Percentiles rank a stretch among this genome's conserved stretches.
Conservation (phyloP, 768 basidiomycete species). For the Phanerodontia chrysosporium region DNA sequence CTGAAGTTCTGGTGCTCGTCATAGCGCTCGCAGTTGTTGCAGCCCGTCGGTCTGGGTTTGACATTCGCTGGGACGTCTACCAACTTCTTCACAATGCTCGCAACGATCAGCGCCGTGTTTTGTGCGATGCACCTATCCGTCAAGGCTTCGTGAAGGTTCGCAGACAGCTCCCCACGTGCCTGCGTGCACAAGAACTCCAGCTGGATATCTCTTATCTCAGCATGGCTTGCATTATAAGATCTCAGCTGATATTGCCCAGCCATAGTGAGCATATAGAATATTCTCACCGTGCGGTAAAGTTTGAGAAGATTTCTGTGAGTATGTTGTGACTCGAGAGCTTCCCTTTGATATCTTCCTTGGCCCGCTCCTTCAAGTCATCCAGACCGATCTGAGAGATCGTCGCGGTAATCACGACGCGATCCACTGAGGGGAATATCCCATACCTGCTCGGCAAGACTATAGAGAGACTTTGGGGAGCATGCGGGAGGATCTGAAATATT, state of each 20-base stretch:
- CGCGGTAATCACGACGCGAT: too few relatives aligned
- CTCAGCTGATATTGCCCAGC: background rate
- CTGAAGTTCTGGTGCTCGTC: background rate
- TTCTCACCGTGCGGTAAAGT: conserved; percentile 12
- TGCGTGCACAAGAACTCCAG: background rate
- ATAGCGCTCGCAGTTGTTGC: background rate
- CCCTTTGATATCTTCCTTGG: conserved; percentile 12
- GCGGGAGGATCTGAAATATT: background rate
- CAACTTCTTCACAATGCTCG: background rate
- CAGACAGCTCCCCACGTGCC: background rate
- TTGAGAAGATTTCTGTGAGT: conserved; percentile 19
- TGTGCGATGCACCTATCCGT: background rate
- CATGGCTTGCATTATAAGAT: background rate
- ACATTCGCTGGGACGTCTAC: background rate
- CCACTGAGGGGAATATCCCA: too few relatives aligned
- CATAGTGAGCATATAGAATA: background rate
- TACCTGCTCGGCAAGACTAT: conserved; percentile 20
- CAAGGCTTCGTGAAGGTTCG: background rate
- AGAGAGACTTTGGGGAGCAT: conserved; percentile 24
- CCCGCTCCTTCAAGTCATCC: conserved; percentile 9
- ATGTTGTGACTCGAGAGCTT: conserved; percentile 18
- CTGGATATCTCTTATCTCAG: conserved; percentile 6
- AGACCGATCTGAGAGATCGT: background rate
- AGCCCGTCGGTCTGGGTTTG: background rate
- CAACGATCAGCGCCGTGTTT: background rate